A percentile compares a stretch with the other conserved stretches of the same genome.
phyloP scores from a whole-genome alignment of 805 yeast genomes.

The Pachysolen tannophilus region DNA sequence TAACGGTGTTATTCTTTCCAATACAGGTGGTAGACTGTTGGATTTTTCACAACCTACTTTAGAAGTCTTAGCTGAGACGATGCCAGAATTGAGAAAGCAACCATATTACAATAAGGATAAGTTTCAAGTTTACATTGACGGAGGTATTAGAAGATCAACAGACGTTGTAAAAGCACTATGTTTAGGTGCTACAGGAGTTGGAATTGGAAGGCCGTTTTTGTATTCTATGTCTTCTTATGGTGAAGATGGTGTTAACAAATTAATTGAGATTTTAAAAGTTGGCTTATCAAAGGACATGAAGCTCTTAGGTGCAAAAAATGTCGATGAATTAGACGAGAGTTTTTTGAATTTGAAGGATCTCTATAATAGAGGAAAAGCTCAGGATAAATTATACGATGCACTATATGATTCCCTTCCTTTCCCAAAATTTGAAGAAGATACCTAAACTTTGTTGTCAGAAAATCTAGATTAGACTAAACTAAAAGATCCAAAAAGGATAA shows the following conservation, averaged over 20 bases:
- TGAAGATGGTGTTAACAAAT: conserved; percentile 24
- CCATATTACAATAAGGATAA: conserved; percentile 32
- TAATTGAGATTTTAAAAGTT: conserved; percentile 18
- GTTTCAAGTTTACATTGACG: conserved; percentile 63
- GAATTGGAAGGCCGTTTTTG: conserved; percentile 13
- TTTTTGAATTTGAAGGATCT: conserved; percentile 20
- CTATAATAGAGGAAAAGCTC: conserved; percentile 25
- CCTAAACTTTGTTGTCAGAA: no score
- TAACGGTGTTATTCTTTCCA: conserved; percentile 57
- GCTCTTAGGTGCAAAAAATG: conserved; percentile 21
- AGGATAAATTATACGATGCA: conserved; percentile 43
- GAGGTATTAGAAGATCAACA: conserved; percentile 72
- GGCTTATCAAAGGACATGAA: conserved; percentile 22
- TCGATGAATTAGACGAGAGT: conserved; percentile 20
- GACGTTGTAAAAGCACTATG: conserved; percentile 73
- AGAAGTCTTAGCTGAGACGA: conserved; percentile 49
- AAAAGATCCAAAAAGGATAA: no score
- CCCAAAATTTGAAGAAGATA: conserved; percentile 38
- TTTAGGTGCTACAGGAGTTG: conserved; percentile 64
- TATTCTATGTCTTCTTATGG: conserved; percentile 50
- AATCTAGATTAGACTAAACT: no score
- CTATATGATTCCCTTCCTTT: conserved; percentile 50
- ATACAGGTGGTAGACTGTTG: conserved; percentile 70
- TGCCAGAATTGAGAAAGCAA: conserved; percentile 32
- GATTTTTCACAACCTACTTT: conserved; percentile 56